A percentile compares a stretch with the other conserved stretches of the same genome.
Conservation (phyloP, 2,329 filamentous ascomycete species). For the Cercospora sp. region DNA sequence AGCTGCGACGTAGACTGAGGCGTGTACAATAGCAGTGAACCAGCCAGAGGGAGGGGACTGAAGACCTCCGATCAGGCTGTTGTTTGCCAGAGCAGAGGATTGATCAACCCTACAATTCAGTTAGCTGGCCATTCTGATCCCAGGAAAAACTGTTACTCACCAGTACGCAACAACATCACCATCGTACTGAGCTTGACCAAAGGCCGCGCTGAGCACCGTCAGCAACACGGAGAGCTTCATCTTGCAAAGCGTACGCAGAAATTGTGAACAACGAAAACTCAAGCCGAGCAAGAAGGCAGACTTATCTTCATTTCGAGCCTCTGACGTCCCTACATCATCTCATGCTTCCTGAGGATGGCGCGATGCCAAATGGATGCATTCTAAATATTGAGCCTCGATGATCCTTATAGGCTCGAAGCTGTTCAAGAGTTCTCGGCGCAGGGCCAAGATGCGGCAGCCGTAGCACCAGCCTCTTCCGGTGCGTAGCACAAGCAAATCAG, state of each 20-base stretch:
- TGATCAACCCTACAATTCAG: conserved; percentile 1
- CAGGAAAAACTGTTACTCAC: conserved; percentile 1
- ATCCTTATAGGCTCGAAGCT: neutral
- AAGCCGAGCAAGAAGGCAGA: neutral
- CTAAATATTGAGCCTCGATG: neutral
- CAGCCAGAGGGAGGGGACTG: conserved; percentile 36
- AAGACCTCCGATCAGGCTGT: conserved; percentile 32
- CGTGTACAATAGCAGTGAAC: conserved; percentile 34
- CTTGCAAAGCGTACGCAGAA: neutral
- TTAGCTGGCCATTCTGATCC: conserved; percentile 1
- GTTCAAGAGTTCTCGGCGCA: conserved; percentile 11
- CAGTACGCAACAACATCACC: conserved; percentile 23
- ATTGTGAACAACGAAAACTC: neutral
- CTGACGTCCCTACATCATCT: neutral
- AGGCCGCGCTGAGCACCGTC: neutral
- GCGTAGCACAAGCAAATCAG: neutral
- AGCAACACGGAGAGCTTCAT: conserved; percentile 17
- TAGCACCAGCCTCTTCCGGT: neutral
- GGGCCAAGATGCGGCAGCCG: conserved; percentile 1
- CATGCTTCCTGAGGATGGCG: neutral
- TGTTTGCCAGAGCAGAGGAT: conserved; percentile 26
- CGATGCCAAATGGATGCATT: neutral
- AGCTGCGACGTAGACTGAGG: conserved; percentile 33
- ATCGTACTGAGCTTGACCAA: conserved; percentile 15
- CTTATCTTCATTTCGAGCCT: neutral